Percentiles rank a stretch among this genome's conserved stretches.
Evolutionary conservation across 2,329 filamentous ascomycete genomes (phyloP).

Genomic region (Septoria petroselini): DNA sequence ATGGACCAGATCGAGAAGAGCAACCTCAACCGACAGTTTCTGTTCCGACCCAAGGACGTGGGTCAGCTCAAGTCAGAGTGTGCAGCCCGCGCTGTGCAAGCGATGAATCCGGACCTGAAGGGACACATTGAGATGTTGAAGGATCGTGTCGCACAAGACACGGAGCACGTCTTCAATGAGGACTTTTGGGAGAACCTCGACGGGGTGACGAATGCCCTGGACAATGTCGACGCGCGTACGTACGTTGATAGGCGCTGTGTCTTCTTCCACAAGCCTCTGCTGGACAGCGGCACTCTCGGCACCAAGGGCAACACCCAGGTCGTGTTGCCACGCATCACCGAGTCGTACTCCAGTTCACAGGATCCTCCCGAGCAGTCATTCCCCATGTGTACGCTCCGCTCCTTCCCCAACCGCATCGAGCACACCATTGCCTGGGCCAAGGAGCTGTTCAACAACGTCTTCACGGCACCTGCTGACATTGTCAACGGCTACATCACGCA

Average conservation of each 20-base stretch:
- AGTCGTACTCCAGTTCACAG: conserved; percentile 95
- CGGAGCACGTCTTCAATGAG: conserved; percentile 92
- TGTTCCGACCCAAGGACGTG: conserved; percentile 91
- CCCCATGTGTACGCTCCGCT: conserved; percentile 96
- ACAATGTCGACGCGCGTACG: conserved; percentile 94
- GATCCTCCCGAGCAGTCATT: conserved; percentile 98
- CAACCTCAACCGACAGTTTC: conserved; percentile 94
- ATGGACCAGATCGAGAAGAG: conserved; percentile 99
- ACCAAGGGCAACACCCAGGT: conserved; percentile 99
- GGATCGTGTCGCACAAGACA: conserved; percentile 87
- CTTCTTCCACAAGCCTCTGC: conserved; percentile 94
- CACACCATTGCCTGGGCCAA: conserved; percentile 98
- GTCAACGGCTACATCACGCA: conserved; percentile 88
- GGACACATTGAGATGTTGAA: conserved; percentile 82
- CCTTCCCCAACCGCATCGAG: conserved; percentile 97
- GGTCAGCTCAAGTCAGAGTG: conserved; percentile 96
- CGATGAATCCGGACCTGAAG: conserved; percentile 89
- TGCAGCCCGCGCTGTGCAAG: conserved; percentile 81
- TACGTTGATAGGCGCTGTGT: conserved; percentile 96
- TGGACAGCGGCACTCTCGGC: conserved; percentile 96
- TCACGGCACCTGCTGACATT: conserved; percentile 88
- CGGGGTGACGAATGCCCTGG: conserved; percentile 91
- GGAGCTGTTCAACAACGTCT: conserved; percentile 90
- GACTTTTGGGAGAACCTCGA: conserved; percentile 84
- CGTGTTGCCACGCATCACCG: conserved; percentile 82